Evolutionary conservation across 2,329 filamentous ascomycete genomes (phyloP).

Genomic region (Apiospora marii): DNA sequence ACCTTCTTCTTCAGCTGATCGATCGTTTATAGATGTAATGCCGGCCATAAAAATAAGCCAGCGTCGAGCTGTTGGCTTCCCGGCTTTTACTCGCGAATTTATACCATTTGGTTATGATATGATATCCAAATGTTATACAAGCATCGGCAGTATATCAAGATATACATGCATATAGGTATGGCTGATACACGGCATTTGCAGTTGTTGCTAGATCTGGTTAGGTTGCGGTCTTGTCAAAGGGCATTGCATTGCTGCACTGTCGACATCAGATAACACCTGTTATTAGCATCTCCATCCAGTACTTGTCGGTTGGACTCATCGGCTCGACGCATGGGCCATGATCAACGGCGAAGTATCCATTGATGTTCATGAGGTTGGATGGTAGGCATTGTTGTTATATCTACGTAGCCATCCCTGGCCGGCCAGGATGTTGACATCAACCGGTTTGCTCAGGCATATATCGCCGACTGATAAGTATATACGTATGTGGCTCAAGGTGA

Average conservation of each 20-base stretch:
- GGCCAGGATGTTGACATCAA: not conserved
- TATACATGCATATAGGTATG: not conserved
- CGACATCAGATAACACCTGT: not conserved
- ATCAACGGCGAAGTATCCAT: slow-evolving; percentile 6
- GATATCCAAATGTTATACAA: not conserved
- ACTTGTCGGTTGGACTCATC: not conserved
- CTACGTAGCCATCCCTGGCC: not conserved
- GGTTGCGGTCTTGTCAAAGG: not conserved
- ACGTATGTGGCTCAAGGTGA: not conserved
- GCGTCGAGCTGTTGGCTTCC: not conserved
- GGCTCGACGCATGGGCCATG: slow-evolving; percentile 15
- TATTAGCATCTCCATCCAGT: not conserved
- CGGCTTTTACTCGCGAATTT: not conserved
- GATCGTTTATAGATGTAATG: not conserved
- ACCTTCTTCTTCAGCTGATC: not conserved
- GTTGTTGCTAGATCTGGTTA: not conserved
- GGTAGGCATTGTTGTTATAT: not conserved
- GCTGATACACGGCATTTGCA: not conserved
- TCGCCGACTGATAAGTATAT: not conserved
- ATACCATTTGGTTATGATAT: too few relatives aligned
- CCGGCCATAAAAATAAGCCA: not conserved
- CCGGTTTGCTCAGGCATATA: not conserved
- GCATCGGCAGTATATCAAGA: not conserved
- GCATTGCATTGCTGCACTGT: not conserved
- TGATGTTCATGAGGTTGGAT: slow-evolving; percentile 4